Conservation (phyloP, 768 basidiomycete genomes). For the Termitomyces sp. region DNA sequence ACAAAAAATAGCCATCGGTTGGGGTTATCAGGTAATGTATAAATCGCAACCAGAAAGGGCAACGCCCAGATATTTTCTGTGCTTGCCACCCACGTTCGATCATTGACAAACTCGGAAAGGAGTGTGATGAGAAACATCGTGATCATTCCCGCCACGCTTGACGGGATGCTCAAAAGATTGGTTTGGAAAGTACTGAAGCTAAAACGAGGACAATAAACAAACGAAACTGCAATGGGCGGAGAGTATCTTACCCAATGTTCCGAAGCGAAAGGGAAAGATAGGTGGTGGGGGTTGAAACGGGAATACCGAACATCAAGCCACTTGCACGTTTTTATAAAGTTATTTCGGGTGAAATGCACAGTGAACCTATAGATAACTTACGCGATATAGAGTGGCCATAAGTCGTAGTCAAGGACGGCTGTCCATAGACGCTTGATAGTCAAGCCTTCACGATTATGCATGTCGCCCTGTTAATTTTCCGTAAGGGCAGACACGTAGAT, state of each 20-base stretch:
- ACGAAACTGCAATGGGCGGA: neutral
- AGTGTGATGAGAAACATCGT: constrained; percentile 46
- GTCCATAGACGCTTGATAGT: constrained; percentile 43
- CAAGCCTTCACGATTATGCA: constrained; percentile 67
- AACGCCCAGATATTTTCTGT: constrained; percentile 53
- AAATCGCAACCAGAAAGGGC: constrained; percentile 55
- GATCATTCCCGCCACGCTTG: constrained; percentile 42
- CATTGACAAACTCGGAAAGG: constrained; percentile 46
- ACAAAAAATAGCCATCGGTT: constrained; percentile 53
- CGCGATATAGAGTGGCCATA: constrained; percentile 64
- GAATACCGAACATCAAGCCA: constrained; percentile 49
- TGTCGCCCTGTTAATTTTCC: constrained; percentile 38
- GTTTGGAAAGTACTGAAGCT: constrained; percentile 57
- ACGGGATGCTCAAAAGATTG: constrained; percentile 58
- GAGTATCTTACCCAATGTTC: constrained; percentile 36
- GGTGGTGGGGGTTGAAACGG: constrained; percentile 37
- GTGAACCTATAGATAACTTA: constrained; percentile 13
- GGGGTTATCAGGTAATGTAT: constrained; percentile 38
- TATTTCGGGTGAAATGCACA: neutral
- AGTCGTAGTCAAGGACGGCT: constrained; percentile 53
- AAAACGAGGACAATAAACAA: neutral
- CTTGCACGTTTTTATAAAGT: constrained; percentile 24
- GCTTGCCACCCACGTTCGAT: constrained; percentile 50
- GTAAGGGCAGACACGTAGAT: neutral
- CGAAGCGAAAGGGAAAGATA: constrained; percentile 58